Evolutionary conservation across 371 early-diverging fungal species (phyloP), one percentile per base, ranked within the genome.

Genomic region (Syncephalastrum contaminatum): DNA sequence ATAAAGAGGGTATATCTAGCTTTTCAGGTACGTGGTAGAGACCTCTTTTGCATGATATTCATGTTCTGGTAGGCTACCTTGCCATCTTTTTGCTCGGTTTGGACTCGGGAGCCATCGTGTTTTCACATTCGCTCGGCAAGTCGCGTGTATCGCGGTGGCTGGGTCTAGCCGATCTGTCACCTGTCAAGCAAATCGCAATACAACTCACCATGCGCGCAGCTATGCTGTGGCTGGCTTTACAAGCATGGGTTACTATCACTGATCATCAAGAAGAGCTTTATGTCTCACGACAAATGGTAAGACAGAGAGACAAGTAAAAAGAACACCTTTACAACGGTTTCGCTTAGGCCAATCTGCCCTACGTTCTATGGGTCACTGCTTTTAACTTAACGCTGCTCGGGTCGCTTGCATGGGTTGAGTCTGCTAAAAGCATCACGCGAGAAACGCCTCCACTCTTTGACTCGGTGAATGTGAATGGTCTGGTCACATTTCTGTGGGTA

Each of bases 1-100:
- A 98, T 70, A 87, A 90, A 53, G 98, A 98, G 69, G 98, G 98
- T 27, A 75, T 97, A 12, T 88, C 81, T 55, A 94, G 94, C 40
- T 82, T 91, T 54, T 54, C 77, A 47, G 94, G 91, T 87, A 73
- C 19, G 15, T 12, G 3, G 4, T 54, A 25, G 3, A 4, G 24
- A 19, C 7, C 2, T 48, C 22, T 2, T 25, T 56, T 15, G 14
- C 16, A 24, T 48, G 10, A 49, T 20, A 19, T 19, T 24, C 7
- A 14, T 48, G 13, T 42, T 20, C 63, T 62, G 18, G 18, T 66
- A 75, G 94, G 98, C 2, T 96, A 94, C 64, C 66, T 90, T 45
- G 67, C 90, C 1, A 89, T 95, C 25, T 94, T 88, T 60, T 66
- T 93, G 52, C 71, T 88, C 50, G 89, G 87, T 1, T 66, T 88